Percentiles rank a stretch among this genome's conserved stretches.
phyloP scores from a whole-genome alignment of 1,139 yeast genomes.

The Eremothecium cymbalariae region DNA sequence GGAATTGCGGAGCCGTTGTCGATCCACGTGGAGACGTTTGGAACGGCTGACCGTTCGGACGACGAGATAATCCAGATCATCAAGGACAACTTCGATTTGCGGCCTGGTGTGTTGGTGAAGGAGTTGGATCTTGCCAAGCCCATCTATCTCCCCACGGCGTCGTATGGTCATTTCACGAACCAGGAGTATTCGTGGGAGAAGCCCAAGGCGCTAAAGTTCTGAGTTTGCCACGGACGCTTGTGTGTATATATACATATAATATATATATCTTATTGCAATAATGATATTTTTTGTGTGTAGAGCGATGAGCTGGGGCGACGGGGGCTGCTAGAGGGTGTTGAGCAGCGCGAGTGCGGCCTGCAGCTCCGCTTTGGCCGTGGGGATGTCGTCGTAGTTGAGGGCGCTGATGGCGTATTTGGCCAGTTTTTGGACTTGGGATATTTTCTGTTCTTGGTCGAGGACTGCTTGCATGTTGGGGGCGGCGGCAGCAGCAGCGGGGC shows the following conservation, averaged over 20 bases:
- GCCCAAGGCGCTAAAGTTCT: slow-evolving; percentile 80
- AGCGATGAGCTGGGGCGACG: not conserved
- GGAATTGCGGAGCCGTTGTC: slow-evolving; percentile 99
- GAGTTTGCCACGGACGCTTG: slow-evolving; percentile 26
- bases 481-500: slow-evolving; percentile 5
- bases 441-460: slow-evolving; percentile 24
- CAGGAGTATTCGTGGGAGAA: slow-evolving; percentile 98
- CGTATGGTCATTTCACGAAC: slow-evolving; percentile 99
- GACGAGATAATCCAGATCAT: slow-evolving; percentile 86
- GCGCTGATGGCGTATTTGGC: slow-evolving; percentile 93
- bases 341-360: slow-evolving; percentile 49
- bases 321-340: slow-evolving; percentile 13
- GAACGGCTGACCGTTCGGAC: slow-evolving; percentile 85
- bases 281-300: not conserved
- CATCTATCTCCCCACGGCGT: slow-evolving; percentile 97
- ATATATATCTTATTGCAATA: not conserved
- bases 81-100: slow-evolving; percentile 90
- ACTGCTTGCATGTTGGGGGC: slow-evolving; percentile 15
- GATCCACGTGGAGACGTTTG: slow-evolving; percentile 94
- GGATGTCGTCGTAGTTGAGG: slow-evolving; percentile 78
- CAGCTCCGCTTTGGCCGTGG: slow-evolving; percentile 75
- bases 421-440: slow-evolving; percentile 62
- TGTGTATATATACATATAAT: slow-evolving; percentile 9
- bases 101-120: slow-evolving; percentile 98
- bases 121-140: slow-evolving; percentile 98